phyloP scores from a whole-genome alignment of 257 asterid species.

The Solanum pimpinellifolium region DNA sequence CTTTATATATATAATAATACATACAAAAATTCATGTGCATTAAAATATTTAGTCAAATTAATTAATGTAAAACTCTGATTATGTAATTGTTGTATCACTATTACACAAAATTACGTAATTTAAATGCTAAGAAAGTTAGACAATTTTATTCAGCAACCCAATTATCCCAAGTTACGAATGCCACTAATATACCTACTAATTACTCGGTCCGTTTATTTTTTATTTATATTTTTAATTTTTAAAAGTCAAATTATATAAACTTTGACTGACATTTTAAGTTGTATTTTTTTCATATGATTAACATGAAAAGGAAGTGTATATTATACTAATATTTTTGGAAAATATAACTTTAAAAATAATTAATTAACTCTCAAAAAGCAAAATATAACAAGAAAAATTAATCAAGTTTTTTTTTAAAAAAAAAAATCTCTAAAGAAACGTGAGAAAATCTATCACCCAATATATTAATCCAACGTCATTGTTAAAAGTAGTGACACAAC shows the following conservation, averaged over 20 bases:
- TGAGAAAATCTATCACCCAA: neutral
- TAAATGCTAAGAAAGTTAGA: neutral
- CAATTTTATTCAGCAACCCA: neutral
- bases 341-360: too few species aligned
- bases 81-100: neutral
- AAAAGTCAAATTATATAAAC: too few species aligned
- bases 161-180: neutral
- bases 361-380: neutral
- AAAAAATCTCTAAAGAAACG: neutral
- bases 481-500: neutral
- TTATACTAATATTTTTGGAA: too few species aligned
- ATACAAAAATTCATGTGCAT: too few species aligned
- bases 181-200: neutral
- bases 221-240: too few species aligned
- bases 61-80: neutral
- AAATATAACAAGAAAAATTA: neutral
- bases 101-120: neutral
- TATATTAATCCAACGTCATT: neutral
- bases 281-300: too few species aligned
- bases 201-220: neutral
- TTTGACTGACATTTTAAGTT: too few species aligned
- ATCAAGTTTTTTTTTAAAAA: fast-evolving
- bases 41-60: too few species aligned
- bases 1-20: too few species aligned
- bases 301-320: too few species aligned